Base-by-base conservation (phyloP, 257 asterid genomes). In the Linderniella brevidens region DNA sequence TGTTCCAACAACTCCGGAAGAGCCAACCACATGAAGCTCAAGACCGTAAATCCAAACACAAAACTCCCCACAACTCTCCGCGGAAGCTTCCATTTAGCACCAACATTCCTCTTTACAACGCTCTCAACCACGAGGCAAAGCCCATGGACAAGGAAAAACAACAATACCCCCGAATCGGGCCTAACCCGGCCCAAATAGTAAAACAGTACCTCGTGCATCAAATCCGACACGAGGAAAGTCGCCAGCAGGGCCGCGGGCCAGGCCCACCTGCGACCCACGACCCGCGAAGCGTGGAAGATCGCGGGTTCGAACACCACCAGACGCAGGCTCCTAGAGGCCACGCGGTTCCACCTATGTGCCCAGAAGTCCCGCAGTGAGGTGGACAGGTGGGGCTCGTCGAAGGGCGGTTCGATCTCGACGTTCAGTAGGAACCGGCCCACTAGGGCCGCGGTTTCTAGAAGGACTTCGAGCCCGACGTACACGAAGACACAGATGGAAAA, bases 261-360 rank as follows among this genome's bases (percentile, higher is more conserved):
- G 25, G 73, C 72, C 74, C 69, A 53, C 13, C 63, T 53, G 2
- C 36, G 49, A 46, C 69, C 70, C 35, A 61, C 0, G 7, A 35
- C 9, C 0, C 11, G 44, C 8, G 56, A 20, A 4, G 56, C 19
- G 37, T 12, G 10, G 7, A 14, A 20, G 14, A 13, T 13, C 15
- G 39, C 39, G 11, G 77, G 83, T 0, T 48, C 6, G 15, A 43
- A 71, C 11, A 68, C 53, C 6, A 59, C 19, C 12, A 56, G 4
- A 1, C 68, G 62, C 8, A 75, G 58, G 12, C 48, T 51, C 2
- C 16, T 55, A 0, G 76, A 47, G 17, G 64, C 19, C 35, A 61
- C 53, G 0, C 62, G 52, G 48, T 76, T 72, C 86, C 86, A 76
- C 37, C 73, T 58, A 0, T 48, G 67, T 8, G 71, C 71, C 78